Evolutionary conservation across 306 rosid genomes (phyloP).

Genomic region (Fragaria vesca): DNA sequence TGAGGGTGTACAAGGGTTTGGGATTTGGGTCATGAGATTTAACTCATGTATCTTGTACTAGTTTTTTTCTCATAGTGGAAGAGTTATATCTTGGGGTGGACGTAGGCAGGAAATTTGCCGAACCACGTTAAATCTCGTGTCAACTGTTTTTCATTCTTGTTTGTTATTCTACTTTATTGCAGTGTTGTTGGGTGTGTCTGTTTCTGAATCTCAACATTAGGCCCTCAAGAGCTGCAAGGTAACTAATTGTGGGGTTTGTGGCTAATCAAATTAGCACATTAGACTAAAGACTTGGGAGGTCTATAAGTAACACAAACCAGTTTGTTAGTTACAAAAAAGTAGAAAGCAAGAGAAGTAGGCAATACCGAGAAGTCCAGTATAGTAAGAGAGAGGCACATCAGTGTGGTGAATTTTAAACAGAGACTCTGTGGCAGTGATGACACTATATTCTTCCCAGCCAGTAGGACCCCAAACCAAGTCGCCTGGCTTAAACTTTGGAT

Average conservation of each 20-base stretch:
- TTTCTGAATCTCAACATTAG: too few relatives aligned
- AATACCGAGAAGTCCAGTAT: conserved; percentile 32
- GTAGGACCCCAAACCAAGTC: conserved; percentile 64
- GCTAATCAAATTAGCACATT: background rate
- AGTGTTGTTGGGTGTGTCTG: too few relatives aligned
- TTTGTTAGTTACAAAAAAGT: background rate
- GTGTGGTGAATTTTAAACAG: conserved; percentile 43
- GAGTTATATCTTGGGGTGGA: too few relatives aligned
- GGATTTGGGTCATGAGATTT: too few relatives aligned
- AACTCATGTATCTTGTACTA: too few relatives aligned
- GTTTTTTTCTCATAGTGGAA: too few relatives aligned
- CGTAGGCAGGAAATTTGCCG: too few relatives aligned
- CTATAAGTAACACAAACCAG: background rate
- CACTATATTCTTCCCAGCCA: conserved; percentile 62
- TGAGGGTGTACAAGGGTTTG: too few relatives aligned
- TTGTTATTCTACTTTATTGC: too few relatives aligned
- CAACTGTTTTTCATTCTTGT: too few relatives aligned
- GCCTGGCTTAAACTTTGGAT: conserved; percentile 46
- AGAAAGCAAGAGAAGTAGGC: background rate
- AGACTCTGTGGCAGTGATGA: conserved; percentile 28
- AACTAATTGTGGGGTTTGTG: background rate
- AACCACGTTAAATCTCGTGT: too few relatives aligned
- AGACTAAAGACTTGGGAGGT: background rate
- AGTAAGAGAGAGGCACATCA: conserved; percentile 50
- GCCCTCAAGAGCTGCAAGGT: background rate